Percentiles rank a stretch among this genome's conserved stretches.
phyloP scores from a whole-genome alignment of 192 early-diverging fungal genomes.

The Spinellus fusiger region DNA sequence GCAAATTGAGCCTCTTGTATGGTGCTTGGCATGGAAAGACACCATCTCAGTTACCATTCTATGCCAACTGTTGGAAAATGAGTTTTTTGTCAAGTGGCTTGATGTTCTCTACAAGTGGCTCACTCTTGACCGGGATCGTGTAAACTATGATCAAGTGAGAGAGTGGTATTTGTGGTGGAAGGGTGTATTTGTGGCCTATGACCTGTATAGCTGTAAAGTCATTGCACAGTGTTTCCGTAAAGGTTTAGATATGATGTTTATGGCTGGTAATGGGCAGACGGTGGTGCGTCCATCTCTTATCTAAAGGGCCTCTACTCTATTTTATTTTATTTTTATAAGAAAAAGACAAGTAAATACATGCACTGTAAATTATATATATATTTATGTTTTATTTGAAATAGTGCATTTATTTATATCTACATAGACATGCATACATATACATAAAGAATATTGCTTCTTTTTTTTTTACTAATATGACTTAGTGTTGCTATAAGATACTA shows the following conservation, averaged over 20 bases:
- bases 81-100: slow-evolving; percentile 81
- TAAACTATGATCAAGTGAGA: slow-evolving; percentile 55
- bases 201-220: slow-evolving; percentile 18
- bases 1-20: slow-evolving; percentile 55
- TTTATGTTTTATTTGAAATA: too few species aligned
- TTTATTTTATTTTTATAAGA: too few species aligned
- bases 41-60: slow-evolving; percentile 46
- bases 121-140: slow-evolving; percentile 27
- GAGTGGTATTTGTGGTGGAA: slow-evolving; percentile 73
- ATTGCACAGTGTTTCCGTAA: slow-evolving; percentile 54
- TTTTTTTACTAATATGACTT: neutral
- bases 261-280: slow-evolving; percentile 15
- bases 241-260: slow-evolving; percentile 70
- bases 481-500: too few species aligned
- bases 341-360: neutral
- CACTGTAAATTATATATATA: neutral
- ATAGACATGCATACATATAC: neutral
- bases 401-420: neutral
- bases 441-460: neutral
- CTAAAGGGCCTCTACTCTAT: neutral
- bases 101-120: slow-evolving; percentile 67
- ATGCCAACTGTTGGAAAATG: slow-evolving; percentile 58
- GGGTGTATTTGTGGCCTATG: slow-evolving; percentile 32
- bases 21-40: slow-evolving; percentile 59
- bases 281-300: neutral